Percentiles rank a stretch among this genome's conserved stretches.
phyloP scores from a whole-genome alignment of 1,284 basidiomycete species.

The Tilletia caries region DNA sequence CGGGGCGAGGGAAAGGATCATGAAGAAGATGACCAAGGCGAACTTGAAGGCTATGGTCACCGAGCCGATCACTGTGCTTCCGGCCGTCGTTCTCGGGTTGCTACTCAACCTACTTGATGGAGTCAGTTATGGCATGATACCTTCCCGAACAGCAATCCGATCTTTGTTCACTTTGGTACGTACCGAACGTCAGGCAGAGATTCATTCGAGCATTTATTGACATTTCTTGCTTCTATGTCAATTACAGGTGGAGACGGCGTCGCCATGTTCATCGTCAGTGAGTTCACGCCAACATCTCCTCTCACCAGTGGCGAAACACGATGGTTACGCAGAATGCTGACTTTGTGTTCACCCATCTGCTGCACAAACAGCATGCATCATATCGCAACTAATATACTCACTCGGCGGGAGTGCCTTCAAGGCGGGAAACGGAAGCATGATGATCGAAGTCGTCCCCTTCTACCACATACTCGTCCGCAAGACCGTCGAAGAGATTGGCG shows the following conservation, averaged over 20 bases:
- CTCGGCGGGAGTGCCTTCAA: constrained; percentile 78
- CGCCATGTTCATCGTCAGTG: constrained; percentile 62
- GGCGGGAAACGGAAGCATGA: constrained; percentile 64
- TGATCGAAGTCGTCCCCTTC: constrained; percentile 63
- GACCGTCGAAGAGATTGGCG: constrained; percentile 72
- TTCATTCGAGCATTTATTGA: not conserved
- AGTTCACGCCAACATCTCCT: not conserved
- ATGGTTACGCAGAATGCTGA: not conserved
- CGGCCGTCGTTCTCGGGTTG: constrained; percentile 80
- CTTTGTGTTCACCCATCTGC: not conserved
- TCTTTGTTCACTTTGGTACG: constrained; percentile 67
- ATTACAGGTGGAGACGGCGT: constrained; percentile 74
- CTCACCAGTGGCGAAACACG: not conserved
- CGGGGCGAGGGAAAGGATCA: constrained; percentile 19
- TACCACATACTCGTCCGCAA: constrained; percentile 83
- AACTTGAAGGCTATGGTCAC: constrained; percentile 30
- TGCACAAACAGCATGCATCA: constrained; percentile 61
- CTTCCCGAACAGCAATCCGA: constrained; percentile 70
- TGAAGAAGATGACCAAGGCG: constrained; percentile 31
- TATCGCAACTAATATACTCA: constrained; percentile 82
- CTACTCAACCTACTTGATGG: constrained; percentile 91
- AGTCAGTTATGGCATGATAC: constrained; percentile 72
- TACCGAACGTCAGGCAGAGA: not conserved
- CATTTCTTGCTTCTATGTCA: no score
- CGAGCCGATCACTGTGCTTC: constrained; percentile 55